A percentile compares a stretch with the other conserved stretches of the same genome.
Conservation (phyloP, 2,329 filamentous ascomycete species). For the Emmonsiellopsis sp. region DNA sequence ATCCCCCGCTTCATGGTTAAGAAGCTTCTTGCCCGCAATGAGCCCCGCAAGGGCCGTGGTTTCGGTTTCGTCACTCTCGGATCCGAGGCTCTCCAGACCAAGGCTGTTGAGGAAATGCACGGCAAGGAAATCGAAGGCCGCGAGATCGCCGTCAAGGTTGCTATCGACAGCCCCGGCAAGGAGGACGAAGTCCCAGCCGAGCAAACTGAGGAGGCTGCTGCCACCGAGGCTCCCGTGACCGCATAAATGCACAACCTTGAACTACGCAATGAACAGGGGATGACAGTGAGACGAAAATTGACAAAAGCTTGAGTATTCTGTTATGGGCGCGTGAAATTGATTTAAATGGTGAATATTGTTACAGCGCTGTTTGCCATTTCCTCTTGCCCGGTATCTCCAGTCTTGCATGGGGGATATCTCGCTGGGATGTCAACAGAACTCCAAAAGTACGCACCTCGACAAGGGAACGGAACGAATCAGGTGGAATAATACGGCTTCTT, state of each 20-base stretch:
- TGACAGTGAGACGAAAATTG: slow-evolving; percentile 4
- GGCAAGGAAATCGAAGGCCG: slow-evolving; percentile 98
- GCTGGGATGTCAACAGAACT: background rate
- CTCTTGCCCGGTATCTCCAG: slow-evolving; percentile 1
- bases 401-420: background rate
- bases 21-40: slow-evolving; percentile 96
- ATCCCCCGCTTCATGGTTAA: slow-evolving; percentile 99
- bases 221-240: slow-evolving; percentile 19
- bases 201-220: slow-evolving; percentile 30
- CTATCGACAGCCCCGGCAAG: slow-evolving; percentile 98
- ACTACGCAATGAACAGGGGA: background rate
- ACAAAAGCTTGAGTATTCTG: background rate
- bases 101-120: slow-evolving; percentile 97
- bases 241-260: slow-evolving; percentile 9
- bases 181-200: slow-evolving; percentile 65
- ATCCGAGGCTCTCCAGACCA: slow-evolving; percentile 92
- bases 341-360: slow-evolving; percentile 6
- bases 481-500: slow-evolving; percentile 22
- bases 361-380: slow-evolving; percentile 7
- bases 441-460: background rate
- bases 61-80: slow-evolving; percentile 97
- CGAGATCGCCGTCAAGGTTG: slow-evolving; percentile 99
- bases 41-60: slow-evolving; percentile 96
- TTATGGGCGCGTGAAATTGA: slow-evolving; percentile 3
- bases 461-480: background rate